phyloP scores from a whole-genome alignment of 2,329 filamentous ascomycete species.

The Zymoseptoria ardabiliae region DNA sequence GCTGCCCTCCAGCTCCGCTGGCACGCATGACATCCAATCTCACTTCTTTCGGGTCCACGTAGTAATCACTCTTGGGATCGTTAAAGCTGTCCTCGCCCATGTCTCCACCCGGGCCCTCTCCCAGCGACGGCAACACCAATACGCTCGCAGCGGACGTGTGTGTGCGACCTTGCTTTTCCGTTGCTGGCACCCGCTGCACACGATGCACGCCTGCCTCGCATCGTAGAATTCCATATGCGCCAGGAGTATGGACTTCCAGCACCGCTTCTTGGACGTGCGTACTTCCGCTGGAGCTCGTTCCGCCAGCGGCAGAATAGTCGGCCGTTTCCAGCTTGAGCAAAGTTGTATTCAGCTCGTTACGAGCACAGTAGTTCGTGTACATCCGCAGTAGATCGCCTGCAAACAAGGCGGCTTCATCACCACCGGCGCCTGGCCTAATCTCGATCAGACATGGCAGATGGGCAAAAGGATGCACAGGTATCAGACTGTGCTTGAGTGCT shows the following conservation, averaged over 20 bases:
- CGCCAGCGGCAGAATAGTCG: slow-evolving; percentile 47
- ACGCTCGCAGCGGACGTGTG: slow-evolving; percentile 91
- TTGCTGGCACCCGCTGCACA: slow-evolving; percentile 86
- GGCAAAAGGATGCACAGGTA: slow-evolving; percentile 84
- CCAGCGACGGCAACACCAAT: slow-evolving; percentile 81
- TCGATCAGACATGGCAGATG: slow-evolving; percentile 85
- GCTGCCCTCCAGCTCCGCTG: slow-evolving; percentile 85
- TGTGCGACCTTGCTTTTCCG: slow-evolving; percentile 82
- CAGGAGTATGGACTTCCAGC: slow-evolving; percentile 68
- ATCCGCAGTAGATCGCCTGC: slow-evolving; percentile 80
- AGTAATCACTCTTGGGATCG: slow-evolving; percentile 86
- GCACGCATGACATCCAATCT: slow-evolving; percentile 83
- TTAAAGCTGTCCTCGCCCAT: slow-evolving; percentile 56
- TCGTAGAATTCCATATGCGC: slow-evolving; percentile 74
- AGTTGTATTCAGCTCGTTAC: slow-evolving; percentile 57
- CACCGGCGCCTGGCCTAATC: slow-evolving; percentile 84
- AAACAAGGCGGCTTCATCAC: slow-evolving; percentile 85
- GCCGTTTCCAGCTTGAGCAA: slow-evolving; percentile 74
- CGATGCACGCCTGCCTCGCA: slow-evolving; percentile 91
- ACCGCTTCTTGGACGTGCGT: slow-evolving; percentile 77
- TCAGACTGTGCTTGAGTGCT: slow-evolving; percentile 66
- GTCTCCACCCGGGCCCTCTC: slow-evolving; percentile 46
- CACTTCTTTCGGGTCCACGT: slow-evolving; percentile 77
- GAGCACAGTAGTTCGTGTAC: slow-evolving; percentile 74
- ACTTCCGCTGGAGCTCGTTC: slow-evolving; percentile 51